Conservation (phyloP, 129 eudicot genomes). For the Pittosporum tobira region DNA sequence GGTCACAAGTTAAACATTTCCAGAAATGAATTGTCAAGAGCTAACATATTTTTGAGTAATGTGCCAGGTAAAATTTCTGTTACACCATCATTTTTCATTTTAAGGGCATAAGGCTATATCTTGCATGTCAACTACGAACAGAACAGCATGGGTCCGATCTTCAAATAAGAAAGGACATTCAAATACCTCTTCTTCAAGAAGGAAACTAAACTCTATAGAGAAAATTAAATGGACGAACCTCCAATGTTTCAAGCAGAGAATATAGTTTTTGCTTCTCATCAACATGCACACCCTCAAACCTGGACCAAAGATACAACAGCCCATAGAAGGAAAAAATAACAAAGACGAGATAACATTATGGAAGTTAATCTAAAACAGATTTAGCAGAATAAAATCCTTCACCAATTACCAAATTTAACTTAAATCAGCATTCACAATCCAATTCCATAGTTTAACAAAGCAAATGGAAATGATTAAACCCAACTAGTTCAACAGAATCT, state of each 20-base stretch:
- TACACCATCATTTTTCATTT: no score
- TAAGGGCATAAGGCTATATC: no score
- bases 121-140: not conserved
- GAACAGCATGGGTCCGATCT: not conserved
- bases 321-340: not conserved
- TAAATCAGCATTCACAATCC: not conserved
- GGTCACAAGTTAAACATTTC: not conserved
- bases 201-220: not conserved
- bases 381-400: not conserved
- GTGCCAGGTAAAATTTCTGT: no score
- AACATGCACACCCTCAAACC: slow-evolving; percentile 35
- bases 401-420: not conserved
- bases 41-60: no score
- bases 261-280: slow-evolving; percentile 31
- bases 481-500: not conserved
- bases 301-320: slow-evolving; percentile 9
- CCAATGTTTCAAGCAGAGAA: slow-evolving; percentile 34
- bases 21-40: not conserved
- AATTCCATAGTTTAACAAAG: not conserved
- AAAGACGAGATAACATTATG: not conserved
- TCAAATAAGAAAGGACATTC: not conserved
- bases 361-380: not conserved
- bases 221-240: slow-evolving; percentile 30
- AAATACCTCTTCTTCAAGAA: not conserved
- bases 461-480: not conserved